phyloP scores from a whole-genome alignment of 495 filamentous ascomycete genomes.

The Wilcoxina mikolae region DNA sequence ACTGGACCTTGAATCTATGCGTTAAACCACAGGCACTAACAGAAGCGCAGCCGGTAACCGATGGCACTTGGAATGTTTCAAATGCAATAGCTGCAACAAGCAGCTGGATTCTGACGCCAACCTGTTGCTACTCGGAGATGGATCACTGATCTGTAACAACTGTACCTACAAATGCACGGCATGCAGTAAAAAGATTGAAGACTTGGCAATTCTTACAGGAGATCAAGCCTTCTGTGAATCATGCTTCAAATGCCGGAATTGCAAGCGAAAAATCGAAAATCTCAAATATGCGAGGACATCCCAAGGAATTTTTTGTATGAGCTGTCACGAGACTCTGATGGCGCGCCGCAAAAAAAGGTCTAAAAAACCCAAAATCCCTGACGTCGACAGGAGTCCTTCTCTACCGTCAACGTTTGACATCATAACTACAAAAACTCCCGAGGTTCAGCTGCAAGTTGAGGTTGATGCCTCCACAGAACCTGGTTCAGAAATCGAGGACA shows the following conservation, averaged over 20 bases:
- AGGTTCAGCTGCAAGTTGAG: no score
- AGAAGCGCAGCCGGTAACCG: conserved; percentile 64
- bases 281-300: conserved; percentile 94
- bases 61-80: conserved; percentile 99
- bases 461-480: no score
- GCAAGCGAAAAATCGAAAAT: conserved; percentile 97
- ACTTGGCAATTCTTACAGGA: conserved; percentile 91
- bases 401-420: no score
- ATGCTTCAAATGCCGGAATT: conserved; percentile 95
- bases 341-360: conserved; percentile 82
- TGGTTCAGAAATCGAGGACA: no score
- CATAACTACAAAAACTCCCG: no score
- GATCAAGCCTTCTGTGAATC: conserved; percentile 98
- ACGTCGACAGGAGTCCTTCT: no score
- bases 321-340: conserved; percentile 98
- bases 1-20: no score
- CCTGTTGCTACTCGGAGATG: conserved; percentile 89
- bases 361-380: no score
- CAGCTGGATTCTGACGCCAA: conserved; percentile 97
- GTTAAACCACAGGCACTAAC: no score
- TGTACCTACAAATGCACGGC: conserved; percentile 99
- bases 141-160: conserved; percentile 95
- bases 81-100: conserved; percentile 89
- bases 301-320: conserved; percentile 99
- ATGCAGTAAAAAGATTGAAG: conserved; percentile 95